Percentiles rank a stretch among this genome's conserved stretches.
These are phyloP conservation scores for Phellopilus nigrolimitatus DNA, from an alignment of 1,284 basidiomycete species.

Conservation along the genomic window DNA sequence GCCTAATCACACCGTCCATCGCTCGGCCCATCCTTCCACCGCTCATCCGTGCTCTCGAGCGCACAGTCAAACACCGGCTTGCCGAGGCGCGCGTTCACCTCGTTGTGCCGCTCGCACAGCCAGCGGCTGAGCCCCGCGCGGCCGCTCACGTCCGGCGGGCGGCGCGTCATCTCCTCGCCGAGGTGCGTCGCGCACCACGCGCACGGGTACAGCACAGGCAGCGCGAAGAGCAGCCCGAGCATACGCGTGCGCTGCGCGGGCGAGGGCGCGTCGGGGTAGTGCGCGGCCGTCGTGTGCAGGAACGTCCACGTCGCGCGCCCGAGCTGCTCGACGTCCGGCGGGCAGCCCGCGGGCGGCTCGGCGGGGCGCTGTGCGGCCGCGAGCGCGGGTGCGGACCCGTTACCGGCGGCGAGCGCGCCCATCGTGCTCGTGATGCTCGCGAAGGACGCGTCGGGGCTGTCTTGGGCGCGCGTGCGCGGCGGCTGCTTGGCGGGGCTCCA, in stretches of 20 bases:
- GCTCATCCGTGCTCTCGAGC: constrained; percentile 61
- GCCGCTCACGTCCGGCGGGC: constrained; percentile 73
- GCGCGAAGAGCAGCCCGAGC: constrained; percentile 68
- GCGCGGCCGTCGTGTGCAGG: constrained; percentile 88
- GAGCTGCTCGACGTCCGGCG: constrained; percentile 81
- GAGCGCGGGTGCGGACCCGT: constrained; percentile 22
- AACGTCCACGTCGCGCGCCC: constrained; percentile 94
- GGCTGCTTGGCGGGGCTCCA: constrained; percentile 50
- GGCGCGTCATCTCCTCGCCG: constrained; percentile 54
- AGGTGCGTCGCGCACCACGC: constrained; percentile 80
- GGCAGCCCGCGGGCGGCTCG: constrained; percentile 66
- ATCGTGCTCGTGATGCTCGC: constrained; percentile 36
- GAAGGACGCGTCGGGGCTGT: constrained; percentile 19
- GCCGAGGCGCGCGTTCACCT: constrained; percentile 82
- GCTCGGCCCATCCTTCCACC: constrained; percentile 87
- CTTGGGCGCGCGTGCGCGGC: constrained; percentile 25
- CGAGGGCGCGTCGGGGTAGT: constrained; percentile 81
- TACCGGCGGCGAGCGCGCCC: constrained; percentile 36
- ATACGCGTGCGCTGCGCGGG: constrained; percentile 73
- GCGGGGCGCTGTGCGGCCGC: too few relatives aligned
- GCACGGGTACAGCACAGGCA: constrained; percentile 87
- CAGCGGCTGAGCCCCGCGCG: constrained; percentile 69
- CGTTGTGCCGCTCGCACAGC: constrained; percentile 90
- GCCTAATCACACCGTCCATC: constrained; percentile 85
- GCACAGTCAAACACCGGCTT: constrained; percentile 79